These are phyloP conservation scores for Suillus ampliporus DNA, from an alignment of 768 basidiomycete species.

Conservation along the genomic window DNA sequence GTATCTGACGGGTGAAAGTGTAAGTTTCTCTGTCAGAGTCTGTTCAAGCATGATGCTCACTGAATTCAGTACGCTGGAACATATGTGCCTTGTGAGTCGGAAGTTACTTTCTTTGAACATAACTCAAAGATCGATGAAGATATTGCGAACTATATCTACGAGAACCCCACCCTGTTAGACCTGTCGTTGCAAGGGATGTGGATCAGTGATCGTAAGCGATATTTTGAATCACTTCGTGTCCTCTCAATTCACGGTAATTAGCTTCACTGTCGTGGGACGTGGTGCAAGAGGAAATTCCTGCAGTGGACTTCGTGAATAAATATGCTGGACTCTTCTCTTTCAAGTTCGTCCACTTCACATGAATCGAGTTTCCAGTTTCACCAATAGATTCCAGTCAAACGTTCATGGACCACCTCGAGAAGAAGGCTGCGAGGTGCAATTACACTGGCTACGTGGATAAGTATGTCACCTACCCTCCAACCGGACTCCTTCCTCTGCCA, in stretches of 20 bases:
- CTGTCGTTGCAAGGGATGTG: constrained; percentile 74
- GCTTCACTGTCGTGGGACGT: constrained; percentile 65
- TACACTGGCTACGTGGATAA: constrained; percentile 67
- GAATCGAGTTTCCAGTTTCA: not conserved
- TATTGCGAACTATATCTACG: constrained; percentile 76
- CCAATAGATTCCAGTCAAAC: constrained; percentile 51
- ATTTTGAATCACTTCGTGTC: not conserved
- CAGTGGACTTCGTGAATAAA: constrained; percentile 75
- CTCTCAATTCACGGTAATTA: constrained; percentile 23
- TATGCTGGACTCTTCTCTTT: constrained; percentile 72
- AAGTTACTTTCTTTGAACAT: not conserved
- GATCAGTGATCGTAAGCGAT: constrained; percentile 69
- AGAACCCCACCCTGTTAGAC: constrained; percentile 55
- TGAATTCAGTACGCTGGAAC: constrained; percentile 67
- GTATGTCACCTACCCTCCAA: constrained; percentile 70
- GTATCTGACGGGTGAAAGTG: constrained; percentile 76
- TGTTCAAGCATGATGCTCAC: not conserved
- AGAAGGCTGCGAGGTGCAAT: constrained; percentile 55
- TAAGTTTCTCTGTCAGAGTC: constrained; percentile 39
- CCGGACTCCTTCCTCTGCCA: constrained; percentile 68
- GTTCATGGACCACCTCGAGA: constrained; percentile 63
- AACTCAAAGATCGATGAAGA: constrained; percentile 44
- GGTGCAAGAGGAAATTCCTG: constrained; percentile 72
- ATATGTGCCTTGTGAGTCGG: constrained; percentile 61
- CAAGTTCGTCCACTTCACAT: constrained; percentile 51